Evolutionary conservation across 345 rosid species (phyloP).

Genomic region (Corchorus capsularis): DNA sequence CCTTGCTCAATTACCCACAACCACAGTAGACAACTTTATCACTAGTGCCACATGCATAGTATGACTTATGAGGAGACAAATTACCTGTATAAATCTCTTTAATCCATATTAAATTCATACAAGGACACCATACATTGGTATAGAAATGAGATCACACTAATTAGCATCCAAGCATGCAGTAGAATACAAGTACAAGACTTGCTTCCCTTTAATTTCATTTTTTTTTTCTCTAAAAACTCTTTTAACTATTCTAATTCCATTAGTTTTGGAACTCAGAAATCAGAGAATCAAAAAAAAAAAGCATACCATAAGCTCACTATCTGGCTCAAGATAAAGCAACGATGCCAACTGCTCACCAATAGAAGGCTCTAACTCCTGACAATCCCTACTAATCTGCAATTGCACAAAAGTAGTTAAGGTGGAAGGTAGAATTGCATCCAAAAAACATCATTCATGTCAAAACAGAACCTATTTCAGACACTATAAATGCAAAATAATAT

Average conservation of each 20-base stretch:
- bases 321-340: conserved; percentile 94
- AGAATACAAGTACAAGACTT: not conserved
- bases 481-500: not conserved
- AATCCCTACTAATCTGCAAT: conserved; percentile 95
- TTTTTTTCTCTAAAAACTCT: not conserved
- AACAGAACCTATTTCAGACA: not conserved
- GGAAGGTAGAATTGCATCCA: not conserved
- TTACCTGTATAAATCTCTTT: not conserved
- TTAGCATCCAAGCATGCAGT: not conserved
- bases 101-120: not conserved
- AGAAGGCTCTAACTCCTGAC: conserved; percentile 95
- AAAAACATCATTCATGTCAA: not conserved
- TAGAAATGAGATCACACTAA: not conserved
- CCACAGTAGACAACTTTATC: not conserved
- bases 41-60: not conserved
- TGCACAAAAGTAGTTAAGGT: conserved; percentile 24
- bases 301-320: conserved; percentile 97
- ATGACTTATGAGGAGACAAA: not conserved
- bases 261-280: not conserved
- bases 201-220: not conserved
- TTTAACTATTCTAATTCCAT: not conserved
- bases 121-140: not conserved
- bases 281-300: conserved; percentile 17
- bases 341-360: conserved; percentile 94
- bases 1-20: not conserved